A percentile compares a stretch with the other conserved stretches of the same genome.
These are phyloP conservation scores for Crithidia expoeki DNA, from an alignment of 208 protist genomes.

Conservation along the genomic window DNA sequence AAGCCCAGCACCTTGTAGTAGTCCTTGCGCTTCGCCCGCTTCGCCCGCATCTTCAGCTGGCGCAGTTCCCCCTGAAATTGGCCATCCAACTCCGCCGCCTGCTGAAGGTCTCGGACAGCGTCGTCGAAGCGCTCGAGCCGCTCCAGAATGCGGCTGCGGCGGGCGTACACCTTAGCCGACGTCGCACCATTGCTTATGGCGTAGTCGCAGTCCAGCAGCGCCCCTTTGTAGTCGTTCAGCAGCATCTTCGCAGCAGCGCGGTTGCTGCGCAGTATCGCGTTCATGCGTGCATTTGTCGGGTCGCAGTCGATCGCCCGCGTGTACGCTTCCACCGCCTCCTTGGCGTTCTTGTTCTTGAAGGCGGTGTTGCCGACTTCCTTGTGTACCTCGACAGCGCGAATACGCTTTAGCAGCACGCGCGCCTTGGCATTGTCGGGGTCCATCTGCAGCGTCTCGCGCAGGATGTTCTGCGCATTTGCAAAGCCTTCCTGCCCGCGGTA, in stretches of 20 bases:
- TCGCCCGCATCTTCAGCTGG: conserved; percentile 60
- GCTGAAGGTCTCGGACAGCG: conserved; percentile 87
- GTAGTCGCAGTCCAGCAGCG: conserved; percentile 90
- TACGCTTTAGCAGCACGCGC: conserved; percentile 74
- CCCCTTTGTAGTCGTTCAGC: conserved; percentile 85
- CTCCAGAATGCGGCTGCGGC: conserved; percentile 83
- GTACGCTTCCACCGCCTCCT: conserved; percentile 81
- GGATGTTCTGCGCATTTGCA: conserved; percentile 62
- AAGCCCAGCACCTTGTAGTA: conserved; percentile 93
- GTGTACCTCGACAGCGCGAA: conserved; percentile 66
- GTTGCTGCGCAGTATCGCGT: conserved; percentile 87
- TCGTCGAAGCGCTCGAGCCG: conserved; percentile 89
- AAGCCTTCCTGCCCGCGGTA: conserved; percentile 76
- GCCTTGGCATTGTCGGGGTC: conserved; percentile 80
- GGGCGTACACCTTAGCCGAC: conserved; percentile 87
- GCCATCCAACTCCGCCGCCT: conserved; percentile 72
- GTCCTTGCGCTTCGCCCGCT: conserved; percentile 83
- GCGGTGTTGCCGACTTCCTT: conserved; percentile 86
- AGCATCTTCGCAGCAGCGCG: conserved; percentile 87
- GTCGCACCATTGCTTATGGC: conserved; percentile 88
- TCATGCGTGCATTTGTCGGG: conserved; percentile 70
- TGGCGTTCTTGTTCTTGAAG: conserved; percentile 75
- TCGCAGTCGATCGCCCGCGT: conserved; percentile 79
- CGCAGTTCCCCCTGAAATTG: conserved; percentile 64
- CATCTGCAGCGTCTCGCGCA: conserved; percentile 67